phyloP scores from a whole-genome alignment of 192 early-diverging fungal species.

The Linnemannia zychae region DNA sequence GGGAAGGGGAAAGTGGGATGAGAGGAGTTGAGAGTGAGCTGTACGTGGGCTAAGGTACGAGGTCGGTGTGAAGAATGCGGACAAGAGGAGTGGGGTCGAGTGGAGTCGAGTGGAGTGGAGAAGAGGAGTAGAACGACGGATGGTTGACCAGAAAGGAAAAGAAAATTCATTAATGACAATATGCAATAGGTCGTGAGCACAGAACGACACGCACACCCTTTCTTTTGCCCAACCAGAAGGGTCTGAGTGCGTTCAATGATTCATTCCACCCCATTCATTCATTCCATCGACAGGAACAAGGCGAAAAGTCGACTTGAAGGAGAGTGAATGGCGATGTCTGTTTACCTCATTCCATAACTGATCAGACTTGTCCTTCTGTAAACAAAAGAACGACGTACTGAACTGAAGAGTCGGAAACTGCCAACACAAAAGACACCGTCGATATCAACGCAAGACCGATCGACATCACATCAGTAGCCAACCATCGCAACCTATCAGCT shows the following conservation, averaged over 20 bases:
- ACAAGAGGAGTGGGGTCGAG: background rate
- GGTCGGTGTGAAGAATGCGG: background rate
- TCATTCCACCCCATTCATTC: constrained; percentile 1
- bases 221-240: background rate
- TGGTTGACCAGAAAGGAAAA: background rate
- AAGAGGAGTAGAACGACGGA: background rate
- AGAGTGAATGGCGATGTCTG: background rate
- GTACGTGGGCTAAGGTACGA: constrained; percentile 1
- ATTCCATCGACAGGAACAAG: background rate
- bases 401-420: background rate
- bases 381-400: too few relatives aligned
- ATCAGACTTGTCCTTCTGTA: too few relatives aligned
- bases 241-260: background rate
- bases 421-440: background rate
- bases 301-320: background rate
- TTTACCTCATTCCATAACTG: background rate
- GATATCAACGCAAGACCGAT: background rate
- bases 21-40: background rate
- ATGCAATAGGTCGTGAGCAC: background rate
- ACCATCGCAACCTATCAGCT: background rate
- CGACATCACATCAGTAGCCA: background rate
- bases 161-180: background rate
- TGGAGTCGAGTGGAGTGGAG: background rate
- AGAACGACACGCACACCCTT: background rate
- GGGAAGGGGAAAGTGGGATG: background rate